Evolutionary conservation across 192 early-diverging fungal species (phyloP), one percentile per base, ranked within the genome.

Genomic region (Backusella sp.): DNA sequence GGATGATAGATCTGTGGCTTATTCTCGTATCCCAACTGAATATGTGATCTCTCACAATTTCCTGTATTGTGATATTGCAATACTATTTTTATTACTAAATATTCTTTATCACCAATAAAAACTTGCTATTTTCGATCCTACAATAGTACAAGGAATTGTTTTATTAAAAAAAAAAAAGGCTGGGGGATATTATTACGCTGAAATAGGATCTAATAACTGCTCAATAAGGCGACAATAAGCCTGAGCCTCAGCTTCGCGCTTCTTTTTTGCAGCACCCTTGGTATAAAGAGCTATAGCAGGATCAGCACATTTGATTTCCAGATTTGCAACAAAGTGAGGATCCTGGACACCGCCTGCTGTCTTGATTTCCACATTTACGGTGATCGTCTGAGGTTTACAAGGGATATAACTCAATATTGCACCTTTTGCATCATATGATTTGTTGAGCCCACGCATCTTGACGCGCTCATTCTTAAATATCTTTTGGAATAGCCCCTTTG

Each of bases 361-460:
- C 3, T 62, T 28, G n/a, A 62, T 28, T 1, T 62, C 26, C 56
- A 62, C 56, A 0, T 62, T 62, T 3, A 62, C 56, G 26, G 6
- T 11, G 12, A 62, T 28, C 14, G 11, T 12, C 4, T 62, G 19
- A 19, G 46, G 56, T 62, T 62, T 62, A 11, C 23, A 26, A 26
- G 56, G 56, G 2, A 62, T 23, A 62, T 62, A 62, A 28, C 56
- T 62, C n/a, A 62, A 26, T 62, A 62, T 62, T 1, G 56, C 56
- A 62, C 56, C 56, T 11, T 62, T 62, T 62, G 56, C 56, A 62
- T 62, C 56, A 62, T 62, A 62, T 28, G 56, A 62, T 28, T 62
- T 62, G 23, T 62, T 62, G 21, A 62, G 26, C 0, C 56, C 56
- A 28, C 56, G 56, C 56, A 62, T 62, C 26, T 62, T 62, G n/a